Evolutionary conservation across 2,329 filamentous ascomycete species (phyloP).

Genomic region (Penicillium sp.): DNA sequence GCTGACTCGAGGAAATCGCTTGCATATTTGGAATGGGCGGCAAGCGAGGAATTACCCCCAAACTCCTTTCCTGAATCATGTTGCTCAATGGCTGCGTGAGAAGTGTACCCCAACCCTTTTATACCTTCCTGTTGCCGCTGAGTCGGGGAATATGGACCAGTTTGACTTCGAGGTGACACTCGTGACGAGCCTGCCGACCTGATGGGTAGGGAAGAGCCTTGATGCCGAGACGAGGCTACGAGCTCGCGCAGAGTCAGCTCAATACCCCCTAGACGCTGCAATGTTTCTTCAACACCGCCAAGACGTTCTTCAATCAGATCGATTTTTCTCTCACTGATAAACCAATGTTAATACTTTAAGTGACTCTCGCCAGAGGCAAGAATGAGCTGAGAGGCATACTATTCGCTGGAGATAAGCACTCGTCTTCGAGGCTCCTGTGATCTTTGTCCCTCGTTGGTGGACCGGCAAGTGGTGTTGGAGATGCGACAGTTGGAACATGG

Average conservation of each 20-base stretch:
- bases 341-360: too few species aligned
- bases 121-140: background rate
- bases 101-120: constrained; percentile 16
- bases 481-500: constrained; percentile 41
- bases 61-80: constrained; percentile 33
- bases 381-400: constrained; percentile 25
- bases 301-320: constrained; percentile 49
- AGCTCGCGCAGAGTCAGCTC: constrained; percentile 35
- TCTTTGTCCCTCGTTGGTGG: constrained; percentile 34
- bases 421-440: constrained; percentile 35
- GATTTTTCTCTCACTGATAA: constrained; percentile 50
- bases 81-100: constrained; percentile 24
- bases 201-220: background rate
- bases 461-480: constrained; percentile 35
- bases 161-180: constrained; percentile 7
- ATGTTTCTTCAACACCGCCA: constrained; percentile 42
- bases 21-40: constrained; percentile 46
- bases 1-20: constrained; percentile 41
- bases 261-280: constrained; percentile 39
- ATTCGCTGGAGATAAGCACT: constrained; percentile 40
- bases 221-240: constrained; percentile 10
- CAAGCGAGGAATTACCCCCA: constrained; percentile 48
- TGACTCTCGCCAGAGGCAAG: too few species aligned
- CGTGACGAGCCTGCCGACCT: constrained; percentile 6
- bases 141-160: constrained; percentile 5